Evolutionary conservation across 495 filamentous ascomycete species (phyloP), one percentile per base, ranked within the genome.

Genomic region (Penicillium lividum): DNA sequence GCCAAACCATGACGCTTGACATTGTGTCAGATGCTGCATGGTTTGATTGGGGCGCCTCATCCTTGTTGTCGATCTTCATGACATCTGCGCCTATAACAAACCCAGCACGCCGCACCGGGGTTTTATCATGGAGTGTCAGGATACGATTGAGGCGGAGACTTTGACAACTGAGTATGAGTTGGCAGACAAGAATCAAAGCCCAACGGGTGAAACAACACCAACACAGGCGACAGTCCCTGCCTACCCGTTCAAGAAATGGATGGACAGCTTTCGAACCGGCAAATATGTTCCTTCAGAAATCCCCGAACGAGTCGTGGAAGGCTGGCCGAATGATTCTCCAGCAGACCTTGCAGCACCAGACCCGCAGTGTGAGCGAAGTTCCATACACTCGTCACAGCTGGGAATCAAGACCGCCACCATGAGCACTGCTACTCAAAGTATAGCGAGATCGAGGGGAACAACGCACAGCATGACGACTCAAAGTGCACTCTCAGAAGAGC

Each of bases 381-480:
- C 90, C 3, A 80, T 78, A 30, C 89, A 89, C 22, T 95, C 92
- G 7, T 84, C 88, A 7, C 88, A 90, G 54, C 82, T 96, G 25
- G 84, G 86, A 15, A 82, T 93, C 53, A 93, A 87, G 65, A 93
- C 91, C 22, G 85, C 88, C 38, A 89, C 85, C 45, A 75, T 89
- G 29, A 95, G 89, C 53, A 73, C 90, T 42, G 81, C 85, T 11
- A 90, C 86, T 51, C 78, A 82, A 51, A 92, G 89, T 64, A 73
- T 88, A 28, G 74, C 84, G 27, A 80, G 82, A 43, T 89, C 89
- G 63, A 70, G 83, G 76, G 42, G 78, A 67, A 57, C 78, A 72
- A 70, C 84, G 73, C 57, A 82, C 73, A 67, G 77, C 72, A 62
- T 63, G 13, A 65, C 76, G 44, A 80, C 81, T 45, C 80, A 82